Evolutionary conservation across 306 rosid genomes (phyloP).

Genomic region (Boehmeria nivea): DNA sequence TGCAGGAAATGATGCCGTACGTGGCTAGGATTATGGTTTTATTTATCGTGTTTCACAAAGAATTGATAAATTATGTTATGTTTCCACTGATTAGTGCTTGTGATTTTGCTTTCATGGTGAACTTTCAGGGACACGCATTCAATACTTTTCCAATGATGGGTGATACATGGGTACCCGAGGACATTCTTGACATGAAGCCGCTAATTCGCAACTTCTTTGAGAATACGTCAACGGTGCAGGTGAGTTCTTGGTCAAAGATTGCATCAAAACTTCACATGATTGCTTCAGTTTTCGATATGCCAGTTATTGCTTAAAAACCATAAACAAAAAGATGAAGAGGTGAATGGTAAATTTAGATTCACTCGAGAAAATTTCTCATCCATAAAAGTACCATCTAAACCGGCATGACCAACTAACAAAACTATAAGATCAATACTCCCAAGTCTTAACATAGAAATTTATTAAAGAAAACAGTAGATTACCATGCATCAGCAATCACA

Average conservation of each 20-base stretch:
- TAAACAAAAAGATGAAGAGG: slow-evolving; percentile 7
- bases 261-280: not conserved
- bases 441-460: no score
- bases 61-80: not conserved
- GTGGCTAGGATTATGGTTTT: slow-evolving; percentile 22
- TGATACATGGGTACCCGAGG: slow-evolving; percentile 68
- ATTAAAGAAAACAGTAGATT: no score
- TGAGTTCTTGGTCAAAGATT: slow-evolving; percentile 18
- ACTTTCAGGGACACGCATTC: slow-evolving; percentile 68
- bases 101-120: slow-evolving; percentile 24
- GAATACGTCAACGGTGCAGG: slow-evolving; percentile 80
- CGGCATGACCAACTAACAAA: no score
- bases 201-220: slow-evolving; percentile 81
- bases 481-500: no score
- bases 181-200: slow-evolving; percentile 69
- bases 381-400: no score
- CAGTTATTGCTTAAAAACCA: not conserved
- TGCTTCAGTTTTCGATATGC: not conserved
- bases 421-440: no score
- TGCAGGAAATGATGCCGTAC: slow-evolving; percentile 90
- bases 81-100: not conserved
- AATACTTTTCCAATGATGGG: slow-evolving; percentile 96
- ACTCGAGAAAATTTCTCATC: no score
- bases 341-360: no score
- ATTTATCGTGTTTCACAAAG: slow-evolving; percentile 10